Conservation (phyloP, 1,139 yeast species). For the Entelexis paramagnoliae region DNA sequence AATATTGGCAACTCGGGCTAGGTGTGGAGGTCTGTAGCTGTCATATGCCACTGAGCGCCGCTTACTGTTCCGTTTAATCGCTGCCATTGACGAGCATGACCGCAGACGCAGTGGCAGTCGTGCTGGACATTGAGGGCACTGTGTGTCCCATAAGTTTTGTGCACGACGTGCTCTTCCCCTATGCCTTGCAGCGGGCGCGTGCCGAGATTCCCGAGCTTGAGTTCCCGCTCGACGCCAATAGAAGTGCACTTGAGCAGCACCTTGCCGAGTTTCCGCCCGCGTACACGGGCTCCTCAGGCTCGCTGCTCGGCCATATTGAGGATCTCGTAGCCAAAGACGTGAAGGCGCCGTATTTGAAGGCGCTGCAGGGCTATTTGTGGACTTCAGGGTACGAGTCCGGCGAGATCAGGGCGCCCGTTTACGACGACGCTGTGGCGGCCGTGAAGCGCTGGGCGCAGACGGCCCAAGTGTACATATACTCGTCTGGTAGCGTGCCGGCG, state of each 20-base stretch:
- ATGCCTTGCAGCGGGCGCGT: conserved; percentile 28
- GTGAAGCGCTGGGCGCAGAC: conserved; percentile 30
- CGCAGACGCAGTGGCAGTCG: conserved; percentile 23
- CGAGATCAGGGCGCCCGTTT: conserved; percentile 66
- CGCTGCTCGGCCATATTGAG: conserved; percentile 41
- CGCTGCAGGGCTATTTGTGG: conserved; percentile 82
- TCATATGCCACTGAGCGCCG: no score
- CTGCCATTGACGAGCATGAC: neutral
- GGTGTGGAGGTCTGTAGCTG: no score
- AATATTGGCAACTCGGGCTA: no score
- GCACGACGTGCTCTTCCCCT: conserved; percentile 51
- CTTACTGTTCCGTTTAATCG: neutral
- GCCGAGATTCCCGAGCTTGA: conserved; percentile 19
- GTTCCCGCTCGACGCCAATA: conserved; percentile 26
- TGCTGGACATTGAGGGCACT: conserved; percentile 84
- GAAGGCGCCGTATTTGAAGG: conserved; percentile 67
- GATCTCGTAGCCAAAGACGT: conserved; percentile 54
- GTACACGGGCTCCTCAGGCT: conserved; percentile 26
- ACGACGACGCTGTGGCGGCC: conserved; percentile 55
- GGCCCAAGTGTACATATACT: conserved; percentile 53
- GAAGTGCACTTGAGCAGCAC: conserved; percentile 26
- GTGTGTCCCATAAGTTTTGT: conserved; percentile 85
- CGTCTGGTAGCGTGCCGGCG: conserved; percentile 86
- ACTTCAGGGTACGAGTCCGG: conserved; percentile 65
- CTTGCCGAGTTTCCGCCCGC: conserved; percentile 41